Conservation (phyloP, 306 rosid species). For the Vachellia pachyceras region DNA sequence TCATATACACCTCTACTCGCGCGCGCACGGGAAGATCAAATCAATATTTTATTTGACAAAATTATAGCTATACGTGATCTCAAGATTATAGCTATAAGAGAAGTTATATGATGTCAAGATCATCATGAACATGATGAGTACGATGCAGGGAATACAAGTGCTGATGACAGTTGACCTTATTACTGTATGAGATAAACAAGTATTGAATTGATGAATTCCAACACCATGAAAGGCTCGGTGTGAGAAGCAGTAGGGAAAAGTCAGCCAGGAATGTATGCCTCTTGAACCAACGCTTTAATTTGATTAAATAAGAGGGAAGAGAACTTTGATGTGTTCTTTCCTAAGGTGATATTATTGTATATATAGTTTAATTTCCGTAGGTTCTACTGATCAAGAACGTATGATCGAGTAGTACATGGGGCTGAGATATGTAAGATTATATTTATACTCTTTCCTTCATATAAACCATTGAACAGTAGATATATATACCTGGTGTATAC, state of each 20-base stretch:
- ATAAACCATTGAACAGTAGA: background rate
- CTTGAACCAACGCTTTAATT: no score
- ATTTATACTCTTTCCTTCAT: background rate
- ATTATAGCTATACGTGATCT: background rate
- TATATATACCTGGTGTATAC: background rate
- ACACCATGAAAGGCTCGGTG: background rate
- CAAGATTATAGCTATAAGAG: background rate
- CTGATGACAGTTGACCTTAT: background rate
- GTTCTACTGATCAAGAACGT: background rate
- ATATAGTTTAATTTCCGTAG: background rate
- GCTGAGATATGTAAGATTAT: background rate
- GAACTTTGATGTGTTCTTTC: background rate
- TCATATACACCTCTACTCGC: background rate
- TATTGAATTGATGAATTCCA: background rate
- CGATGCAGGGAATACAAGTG: slow-evolving; percentile 45
- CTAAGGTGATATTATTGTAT: background rate
- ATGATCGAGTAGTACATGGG: background rate
- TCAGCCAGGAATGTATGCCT: background rate
- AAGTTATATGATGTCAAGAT: slow-evolving; percentile 24
- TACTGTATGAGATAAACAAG: background rate
- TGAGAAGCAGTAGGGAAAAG: background rate
- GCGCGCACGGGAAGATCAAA: background rate
- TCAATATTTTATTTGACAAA: background rate
- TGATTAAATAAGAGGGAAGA: background rate
- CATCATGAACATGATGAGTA: slow-evolving; percentile 41